Evolutionary conservation across 768 basidiomycete genomes (phyloP), one percentile per base, ranked within the genome.

Genomic region (Rhizopogon sp.): DNA sequence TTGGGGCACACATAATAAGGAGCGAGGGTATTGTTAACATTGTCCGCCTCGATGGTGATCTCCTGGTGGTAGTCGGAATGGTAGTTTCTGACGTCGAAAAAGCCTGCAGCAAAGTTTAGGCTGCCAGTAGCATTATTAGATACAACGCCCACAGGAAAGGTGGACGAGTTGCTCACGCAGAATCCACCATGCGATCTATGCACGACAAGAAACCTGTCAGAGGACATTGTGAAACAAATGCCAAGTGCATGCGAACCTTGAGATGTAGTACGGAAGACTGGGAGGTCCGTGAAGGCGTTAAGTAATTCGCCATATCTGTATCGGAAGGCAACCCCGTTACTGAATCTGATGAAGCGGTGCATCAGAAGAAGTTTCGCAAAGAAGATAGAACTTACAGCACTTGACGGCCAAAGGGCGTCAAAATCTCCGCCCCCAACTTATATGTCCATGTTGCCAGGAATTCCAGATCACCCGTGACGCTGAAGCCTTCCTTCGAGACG

Each of bases 31-130:
- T 72, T 76, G 68, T 82, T 81, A 67, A 72, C 76, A 2, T 71
- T 72, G 3, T 64, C 56, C 37, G 63, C 68, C 56, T 81, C 79
- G 43, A 81, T 72, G 45, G 70, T 76, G 52, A 80, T 75, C 39
- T 73, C 70, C 57, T 80, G 74, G 56, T 80, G 74, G 62, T 78
- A 80, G 43, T 76, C 58, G 16, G 55, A 58, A 51, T 56, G 66
- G 33, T 75, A 79, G 4, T 66, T 67, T 28, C 76, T 76, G 25
- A 78, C 67, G 10, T 74, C 75, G 51, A 75, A 76, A 68, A 78
- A 77, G 17, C 79, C 79, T 10, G 77, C 74, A 1, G 78, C 78
- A 60, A 80, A 80, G 62, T 80, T 77, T 47, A 78, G 69, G 8
- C 67, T 70, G 31, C 7, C 3, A 9, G 20, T 39, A 20, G 28